A percentile compares a stretch with the other conserved stretches of the same genome.
Evolutionary conservation across 805 yeast genomes (phyloP).

Genomic region (Grigorovia humatica): DNA sequence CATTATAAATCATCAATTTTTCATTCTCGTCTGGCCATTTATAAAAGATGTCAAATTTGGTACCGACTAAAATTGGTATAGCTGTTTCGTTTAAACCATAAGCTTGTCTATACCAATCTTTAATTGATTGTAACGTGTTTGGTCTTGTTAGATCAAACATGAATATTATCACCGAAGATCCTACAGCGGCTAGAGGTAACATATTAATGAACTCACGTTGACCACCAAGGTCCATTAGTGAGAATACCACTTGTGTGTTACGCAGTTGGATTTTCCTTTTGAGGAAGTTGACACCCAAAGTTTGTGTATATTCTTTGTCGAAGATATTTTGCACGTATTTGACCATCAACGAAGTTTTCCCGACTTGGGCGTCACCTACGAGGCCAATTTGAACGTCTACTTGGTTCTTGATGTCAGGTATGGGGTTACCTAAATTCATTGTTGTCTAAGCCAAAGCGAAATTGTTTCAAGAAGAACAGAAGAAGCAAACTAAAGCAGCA

Average conservation of each 20-base stretch:
- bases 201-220: slow-evolving; percentile 87
- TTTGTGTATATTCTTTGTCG: slow-evolving; percentile 85
- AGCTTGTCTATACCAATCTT: slow-evolving; percentile 90
- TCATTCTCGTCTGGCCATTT: slow-evolving; percentile 71
- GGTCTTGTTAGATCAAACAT: slow-evolving; percentile 83
- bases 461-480: too few relatives aligned
- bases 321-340: slow-evolving; percentile 91
- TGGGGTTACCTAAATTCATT: neutral
- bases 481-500: too few relatives aligned
- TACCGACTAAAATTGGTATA: slow-evolving; percentile 82
- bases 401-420: slow-evolving; percentile 12
- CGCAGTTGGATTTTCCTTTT: slow-evolving; percentile 76
- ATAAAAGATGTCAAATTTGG: slow-evolving; percentile 80
- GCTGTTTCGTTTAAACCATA: slow-evolving; percentile 83
- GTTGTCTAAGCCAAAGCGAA: too few relatives aligned
- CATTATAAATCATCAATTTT: slow-evolving; percentile 57
- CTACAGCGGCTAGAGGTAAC: slow-evolving; percentile 85
- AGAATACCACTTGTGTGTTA: slow-evolving; percentile 77
- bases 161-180: slow-evolving; percentile 81
- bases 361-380: slow-evolving; percentile 90
- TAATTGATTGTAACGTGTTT: slow-evolving; percentile 68
- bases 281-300: slow-evolving; percentile 89
- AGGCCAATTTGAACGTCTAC: slow-evolving; percentile 65
- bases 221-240: slow-evolving; percentile 93
- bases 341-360: slow-evolving; percentile 91